Percentiles rank a stretch among this genome's conserved stretches.
Conservation (phyloP, 768 basidiomycete genomes). For the Serendipita sp. region DNA sequence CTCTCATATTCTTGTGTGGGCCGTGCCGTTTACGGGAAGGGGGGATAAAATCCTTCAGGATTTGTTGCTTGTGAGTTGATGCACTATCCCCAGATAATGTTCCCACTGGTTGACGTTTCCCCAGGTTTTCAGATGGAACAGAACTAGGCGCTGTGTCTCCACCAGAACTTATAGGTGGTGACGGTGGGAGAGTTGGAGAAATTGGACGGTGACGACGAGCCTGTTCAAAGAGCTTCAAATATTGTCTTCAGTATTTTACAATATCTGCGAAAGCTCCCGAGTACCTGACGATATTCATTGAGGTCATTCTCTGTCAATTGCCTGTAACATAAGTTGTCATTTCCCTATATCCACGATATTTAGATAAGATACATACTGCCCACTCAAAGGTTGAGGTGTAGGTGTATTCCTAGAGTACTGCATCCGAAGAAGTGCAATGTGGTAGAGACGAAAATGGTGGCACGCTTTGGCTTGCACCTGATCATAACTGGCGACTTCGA, state of each 20-base stretch:
- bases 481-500: too few relatives aligned
- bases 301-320: not conserved
- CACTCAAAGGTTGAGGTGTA: not conserved
- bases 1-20: not conserved
- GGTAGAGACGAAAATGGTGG: too few relatives aligned
- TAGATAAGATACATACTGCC: not conserved
- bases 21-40: not conserved
- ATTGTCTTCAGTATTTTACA: not conserved
- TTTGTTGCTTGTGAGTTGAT: not conserved
- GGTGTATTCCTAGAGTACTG: not conserved
- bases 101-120: not conserved
- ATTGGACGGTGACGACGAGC: not conserved
- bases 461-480: too few relatives aligned
- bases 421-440: not conserved
- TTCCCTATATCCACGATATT: not conserved
- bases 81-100: not conserved
- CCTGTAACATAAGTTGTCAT: not conserved
- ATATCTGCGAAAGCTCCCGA: not conserved
- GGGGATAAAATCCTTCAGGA: not conserved
- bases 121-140: not conserved
- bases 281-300: slow-evolving; percentile 2
- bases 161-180: not conserved
- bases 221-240: not conserved
- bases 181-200: not conserved
- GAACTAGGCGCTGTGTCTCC: not conserved